phyloP scores from a whole-genome alignment of 805 yeast species.

The Pichia deserticola region DNA sequence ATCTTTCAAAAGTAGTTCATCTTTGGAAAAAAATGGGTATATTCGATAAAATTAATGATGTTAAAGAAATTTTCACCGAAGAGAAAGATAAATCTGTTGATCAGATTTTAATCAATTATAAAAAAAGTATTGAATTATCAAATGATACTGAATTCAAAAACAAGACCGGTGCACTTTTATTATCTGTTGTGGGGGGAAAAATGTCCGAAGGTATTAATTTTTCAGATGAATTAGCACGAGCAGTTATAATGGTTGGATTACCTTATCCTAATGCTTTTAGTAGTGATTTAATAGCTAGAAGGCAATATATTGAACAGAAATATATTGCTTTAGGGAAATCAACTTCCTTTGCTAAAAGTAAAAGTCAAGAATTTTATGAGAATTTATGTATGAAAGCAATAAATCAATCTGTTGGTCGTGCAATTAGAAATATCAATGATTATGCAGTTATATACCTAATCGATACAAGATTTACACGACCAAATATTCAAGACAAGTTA shows the following conservation, averaged over 20 bases:
- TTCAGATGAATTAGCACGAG: constrained; percentile 79
- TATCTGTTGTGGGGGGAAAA: constrained; percentile 89
- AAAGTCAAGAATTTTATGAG: constrained; percentile 58
- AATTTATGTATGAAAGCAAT: constrained; percentile 86
- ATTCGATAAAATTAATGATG: constrained; percentile 28
- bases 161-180: constrained; percentile 52
- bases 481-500: constrained; percentile 46
- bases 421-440: constrained; percentile 78
- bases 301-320: constrained; percentile 51
- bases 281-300: constrained; percentile 71
- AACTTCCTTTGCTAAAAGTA: constrained; percentile 36
- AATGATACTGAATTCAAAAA: background rate
- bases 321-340: constrained; percentile 44
- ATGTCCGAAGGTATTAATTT: constrained; percentile 92
- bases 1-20: constrained; percentile 43
- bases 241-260: constrained; percentile 77
- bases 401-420: constrained; percentile 88
- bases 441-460: constrained; percentile 68
- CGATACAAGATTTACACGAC: constrained; percentile 50
- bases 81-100: constrained; percentile 39
- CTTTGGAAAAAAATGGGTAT: constrained; percentile 42
- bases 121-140: constrained; percentile 30
- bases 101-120: constrained; percentile 43
- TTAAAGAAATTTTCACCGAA: constrained; percentile 53
- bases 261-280: constrained; percentile 84